These are phyloP conservation scores for Hyaloscypha bicolor DNA, from an alignment of 495 filamentous ascomycete species.

Conservation along the genomic window DNA sequence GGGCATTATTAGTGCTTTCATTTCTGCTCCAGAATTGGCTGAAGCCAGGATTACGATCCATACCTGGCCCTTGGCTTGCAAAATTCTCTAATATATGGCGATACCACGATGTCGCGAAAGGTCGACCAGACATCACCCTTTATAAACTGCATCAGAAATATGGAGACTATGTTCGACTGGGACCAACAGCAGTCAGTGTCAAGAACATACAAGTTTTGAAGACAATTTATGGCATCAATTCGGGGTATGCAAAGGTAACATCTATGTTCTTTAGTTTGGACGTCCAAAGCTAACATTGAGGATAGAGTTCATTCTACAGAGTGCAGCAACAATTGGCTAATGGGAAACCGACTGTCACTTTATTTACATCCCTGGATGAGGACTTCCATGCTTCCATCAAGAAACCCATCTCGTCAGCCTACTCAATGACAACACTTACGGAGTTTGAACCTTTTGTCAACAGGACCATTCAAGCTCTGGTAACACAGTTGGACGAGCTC, in stretches of 20 bases:
- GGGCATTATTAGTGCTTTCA: not conserved
- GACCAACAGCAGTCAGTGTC: slow-evolving; percentile 56
- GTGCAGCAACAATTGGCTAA: slow-evolving; percentile 27
- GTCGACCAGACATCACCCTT: not conserved
- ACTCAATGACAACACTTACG: slow-evolving; percentile 34
- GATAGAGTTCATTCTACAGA: slow-evolving; percentile 12
- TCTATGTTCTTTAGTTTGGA: not conserved
- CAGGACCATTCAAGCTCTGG: slow-evolving; percentile 32
- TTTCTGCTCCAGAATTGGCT: not conserved
- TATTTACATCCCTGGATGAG: slow-evolving; percentile 39
- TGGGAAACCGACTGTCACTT: slow-evolving; percentile 35
- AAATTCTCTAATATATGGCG: slow-evolving; percentile 17
- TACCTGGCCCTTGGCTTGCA: slow-evolving; percentile 14
- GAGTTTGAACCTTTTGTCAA: slow-evolving; percentile 36
- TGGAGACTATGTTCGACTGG: slow-evolving; percentile 55
- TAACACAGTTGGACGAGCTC: slow-evolving; percentile 16
- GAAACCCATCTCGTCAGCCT: slow-evolving; percentile 34
- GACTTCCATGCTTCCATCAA: slow-evolving; percentile 33
- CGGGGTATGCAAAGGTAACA: not conserved
- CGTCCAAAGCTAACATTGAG: not conserved
- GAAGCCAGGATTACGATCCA: not conserved
- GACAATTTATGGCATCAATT: slow-evolving; percentile 40
- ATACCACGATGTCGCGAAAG: not conserved
- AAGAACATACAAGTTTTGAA: slow-evolving; percentile 43
- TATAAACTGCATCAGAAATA: slow-evolving; percentile 49